phyloP scores from a whole-genome alignment of 495 filamentous ascomycete species.

The Glarea lozoyensis region DNA sequence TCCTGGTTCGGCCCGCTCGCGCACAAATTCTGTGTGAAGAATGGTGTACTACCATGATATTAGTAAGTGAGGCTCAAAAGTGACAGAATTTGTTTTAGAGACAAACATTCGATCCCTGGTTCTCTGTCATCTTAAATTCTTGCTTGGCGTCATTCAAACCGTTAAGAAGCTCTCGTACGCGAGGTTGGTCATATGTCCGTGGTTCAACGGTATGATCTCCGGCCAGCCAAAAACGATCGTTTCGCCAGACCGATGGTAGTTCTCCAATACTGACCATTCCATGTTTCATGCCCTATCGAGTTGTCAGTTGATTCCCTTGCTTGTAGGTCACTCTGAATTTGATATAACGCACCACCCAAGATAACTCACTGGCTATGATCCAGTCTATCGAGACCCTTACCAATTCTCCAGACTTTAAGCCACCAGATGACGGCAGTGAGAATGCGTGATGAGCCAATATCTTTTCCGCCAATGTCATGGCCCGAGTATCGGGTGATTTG shows the following conservation, averaged over 20 bases:
- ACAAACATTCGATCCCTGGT: slow-evolving; percentile 33
- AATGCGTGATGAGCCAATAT: slow-evolving; percentile 31
- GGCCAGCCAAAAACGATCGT: slow-evolving; percentile 40
- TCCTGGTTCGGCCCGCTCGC: slow-evolving; percentile 35
- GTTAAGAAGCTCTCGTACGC: slow-evolving; percentile 28
- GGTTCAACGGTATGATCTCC: slow-evolving; percentile 40
- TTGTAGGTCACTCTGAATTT: neutral
- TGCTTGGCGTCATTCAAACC: slow-evolving; percentile 25
- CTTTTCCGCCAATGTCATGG: slow-evolving; percentile 35
- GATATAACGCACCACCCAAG: slow-evolving; percentile 27
- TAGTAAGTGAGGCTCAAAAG: neutral
- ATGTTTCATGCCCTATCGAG: slow-evolving; percentile 28
- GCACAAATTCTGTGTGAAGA: slow-evolving; percentile 37
- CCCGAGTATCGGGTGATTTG: slow-evolving; percentile 18
- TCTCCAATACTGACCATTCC: slow-evolving; percentile 27
- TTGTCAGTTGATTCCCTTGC: neutral
- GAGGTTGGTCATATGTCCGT: slow-evolving; percentile 25
- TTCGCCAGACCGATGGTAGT: slow-evolving; percentile 32
- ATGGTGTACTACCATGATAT: slow-evolving; percentile 30
- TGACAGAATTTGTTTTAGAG: neutral
- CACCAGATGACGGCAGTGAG: slow-evolving; percentile 21
- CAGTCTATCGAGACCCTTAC: slow-evolving; percentile 35
- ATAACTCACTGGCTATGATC: slow-evolving; percentile 32
- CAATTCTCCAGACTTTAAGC: slow-evolving; percentile 28
- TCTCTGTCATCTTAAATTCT: slow-evolving; percentile 36